phyloP scores from a whole-genome alignment of 306 rosid species.

The Hippophae gyantsensis region DNA sequence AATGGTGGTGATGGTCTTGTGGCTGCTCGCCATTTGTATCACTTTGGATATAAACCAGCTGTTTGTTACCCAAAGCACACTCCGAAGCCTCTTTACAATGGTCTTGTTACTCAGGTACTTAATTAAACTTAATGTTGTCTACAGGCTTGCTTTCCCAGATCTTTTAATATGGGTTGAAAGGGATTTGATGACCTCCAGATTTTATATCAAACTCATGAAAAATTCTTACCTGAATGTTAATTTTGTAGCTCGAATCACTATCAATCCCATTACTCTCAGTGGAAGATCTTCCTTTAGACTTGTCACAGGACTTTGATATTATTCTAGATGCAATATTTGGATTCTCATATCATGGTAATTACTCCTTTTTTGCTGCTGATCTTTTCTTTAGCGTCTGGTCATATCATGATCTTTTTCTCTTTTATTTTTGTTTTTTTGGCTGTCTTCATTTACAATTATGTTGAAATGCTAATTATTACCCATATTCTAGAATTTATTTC shows the following conservation, averaged over 20 bases:
- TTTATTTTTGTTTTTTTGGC: neutral
- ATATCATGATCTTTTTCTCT: no score
- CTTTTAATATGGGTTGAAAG: neutral
- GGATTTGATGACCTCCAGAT: neutral
- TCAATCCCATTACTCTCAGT: conserved; percentile 72
- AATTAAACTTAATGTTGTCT: conserved; percentile 7
- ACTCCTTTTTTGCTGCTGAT: neutral
- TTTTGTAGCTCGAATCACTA: conserved; percentile 75
- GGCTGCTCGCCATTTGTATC: conserved; percentile 88
- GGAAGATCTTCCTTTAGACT: conserved; percentile 65
- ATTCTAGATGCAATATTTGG: conserved; percentile 86
- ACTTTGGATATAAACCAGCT: conserved; percentile 70
- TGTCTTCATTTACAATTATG: neutral
- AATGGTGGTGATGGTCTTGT: conserved; percentile 96
- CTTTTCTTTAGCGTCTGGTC: neutral
- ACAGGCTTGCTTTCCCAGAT: conserved; percentile 12
- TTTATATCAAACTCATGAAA: conserved; percentile 4
- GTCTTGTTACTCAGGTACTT: conserved; percentile 81
- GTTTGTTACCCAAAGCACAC: conserved; percentile 85
- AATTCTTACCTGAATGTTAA: conserved; percentile 24
- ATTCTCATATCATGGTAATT: conserved; percentile 87
- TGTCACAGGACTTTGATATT: conserved; percentile 61
- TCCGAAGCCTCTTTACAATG: conserved; percentile 69
- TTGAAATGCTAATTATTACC: no score
- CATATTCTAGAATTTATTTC: no score